A percentile compares a stretch with the other conserved stretches of the same genome.
Conservation (phyloP, 495 filamentous ascomycete genomes). For the Physcia stellaris region DNA sequence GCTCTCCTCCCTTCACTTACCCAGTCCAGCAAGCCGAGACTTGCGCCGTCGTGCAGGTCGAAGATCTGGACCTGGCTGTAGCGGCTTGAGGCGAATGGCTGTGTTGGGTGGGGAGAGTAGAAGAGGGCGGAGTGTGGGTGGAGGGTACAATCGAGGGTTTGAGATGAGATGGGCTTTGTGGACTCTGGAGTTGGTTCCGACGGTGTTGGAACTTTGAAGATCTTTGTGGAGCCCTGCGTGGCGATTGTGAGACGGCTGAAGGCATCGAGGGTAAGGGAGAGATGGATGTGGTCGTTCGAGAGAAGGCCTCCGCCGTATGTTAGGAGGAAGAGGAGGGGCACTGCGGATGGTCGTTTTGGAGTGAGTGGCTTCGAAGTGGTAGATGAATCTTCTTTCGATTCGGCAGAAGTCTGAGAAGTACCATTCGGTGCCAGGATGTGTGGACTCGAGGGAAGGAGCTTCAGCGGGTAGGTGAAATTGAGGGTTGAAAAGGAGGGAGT, state of each 20-base stretch:
- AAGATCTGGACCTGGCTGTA: constrained; percentile 78
- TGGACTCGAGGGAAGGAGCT: constrained; percentile 56
- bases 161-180: constrained; percentile 31
- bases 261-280: constrained; percentile 50
- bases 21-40: constrained; percentile 81
- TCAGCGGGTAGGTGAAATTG: constrained; percentile 86
- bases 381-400: background rate
- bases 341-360: constrained; percentile 16
- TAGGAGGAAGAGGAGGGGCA: constrained; percentile 63
- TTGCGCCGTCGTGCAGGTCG: constrained; percentile 41
- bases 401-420: background rate
- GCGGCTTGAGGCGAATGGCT: constrained; percentile 61
- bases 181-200: background rate
- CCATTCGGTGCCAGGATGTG: constrained; percentile 25
- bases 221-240: constrained; percentile 91
- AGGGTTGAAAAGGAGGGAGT: constrained; percentile 59
- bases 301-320: constrained; percentile 93
- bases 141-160: constrained; percentile 52
- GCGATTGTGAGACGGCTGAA: constrained; percentile 64
- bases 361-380: constrained; percentile 13
- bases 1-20: constrained; percentile 71
- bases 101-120: constrained; percentile 87
- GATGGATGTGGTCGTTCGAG: constrained; percentile 65
- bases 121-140: constrained; percentile 54
- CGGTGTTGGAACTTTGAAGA: constrained; percentile 57